Base-by-base conservation (phyloP, 169 alveolate species). In the Hepatocystis sp. region DNA sequence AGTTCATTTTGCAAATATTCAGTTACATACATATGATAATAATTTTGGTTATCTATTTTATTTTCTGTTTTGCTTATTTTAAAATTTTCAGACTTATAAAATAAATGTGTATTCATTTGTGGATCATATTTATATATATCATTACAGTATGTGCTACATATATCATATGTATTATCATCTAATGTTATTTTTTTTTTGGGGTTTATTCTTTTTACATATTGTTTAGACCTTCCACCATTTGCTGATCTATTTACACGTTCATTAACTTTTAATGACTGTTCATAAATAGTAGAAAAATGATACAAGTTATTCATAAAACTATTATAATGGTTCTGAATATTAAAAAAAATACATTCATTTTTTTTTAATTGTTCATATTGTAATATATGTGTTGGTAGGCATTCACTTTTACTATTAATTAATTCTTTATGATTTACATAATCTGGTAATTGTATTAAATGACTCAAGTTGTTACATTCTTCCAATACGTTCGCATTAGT, bases 261-360 rank as follows among this genome's bases (percentile, higher is more conserved):
- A 19, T 67, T 67, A 44, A 52, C 67, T 58, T 53, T 67, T n/a
- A 67, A 40, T 23, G 85, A 67, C 28, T 67, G 85, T 11, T 67
- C 85, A 67, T 67, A 67, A 27, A 66, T 67, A 36, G 53, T 25
- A 52, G 85, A 66, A 34, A 67, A 67, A 53, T 67, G 85, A 44
- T 67, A 67, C 11, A 67, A 66, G 46, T 67, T 67, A 40, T 67
- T 67, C 30, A 67, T 55, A 67, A 67, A 67, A 39, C 27, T 67
- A 27, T 67, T 67, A 44, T 67, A 67, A 53, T 67, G 85, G 46
- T 39, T 67, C 17, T 67, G 85, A n/a, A 67, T 53, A 42, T 67
- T 67, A 51, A 67, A 67, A 42, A 17, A 67, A 15, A 67, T 55
- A 58, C 85, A 67, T 67, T 67, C 85, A 19, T 67, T 67, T 46